Evolutionary conservation across 108 stramenopile genomes (phyloP).

Genomic region (Stephanodiscus minutulus): DNA sequence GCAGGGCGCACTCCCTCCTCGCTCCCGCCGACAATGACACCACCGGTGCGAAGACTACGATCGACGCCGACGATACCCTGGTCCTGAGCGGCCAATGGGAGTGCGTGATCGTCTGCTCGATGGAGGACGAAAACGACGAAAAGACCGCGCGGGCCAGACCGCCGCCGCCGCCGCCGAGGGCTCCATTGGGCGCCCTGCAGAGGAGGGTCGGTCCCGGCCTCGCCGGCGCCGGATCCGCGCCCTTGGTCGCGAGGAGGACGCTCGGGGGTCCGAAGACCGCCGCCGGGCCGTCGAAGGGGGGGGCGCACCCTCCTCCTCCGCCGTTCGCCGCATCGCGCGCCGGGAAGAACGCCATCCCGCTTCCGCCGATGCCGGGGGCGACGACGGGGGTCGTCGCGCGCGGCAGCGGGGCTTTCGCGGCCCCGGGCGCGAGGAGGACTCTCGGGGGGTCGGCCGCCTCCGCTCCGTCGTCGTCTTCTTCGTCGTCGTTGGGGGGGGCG

Average conservation of each 20-base stretch:
- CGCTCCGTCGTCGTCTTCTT: background rate
- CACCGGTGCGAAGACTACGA: background rate
- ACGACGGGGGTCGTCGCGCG: background rate
- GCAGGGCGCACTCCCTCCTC: slow-evolving; percentile 11
- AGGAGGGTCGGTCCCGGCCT: background rate
- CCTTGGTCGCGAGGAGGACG: background rate
- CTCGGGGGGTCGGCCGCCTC: background rate
- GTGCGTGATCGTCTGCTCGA: slow-evolving; percentile 18
- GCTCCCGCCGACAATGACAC: background rate
- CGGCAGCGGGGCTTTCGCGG: background rate
- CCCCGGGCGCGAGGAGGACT: background rate
- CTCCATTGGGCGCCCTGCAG: slow-evolving; percentile 1
- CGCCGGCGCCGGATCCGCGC: background rate
- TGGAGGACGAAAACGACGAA: background rate
- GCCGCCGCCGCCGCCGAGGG: background rate
- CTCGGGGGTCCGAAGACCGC: background rate
- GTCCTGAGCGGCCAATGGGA: slow-evolving; percentile 37
- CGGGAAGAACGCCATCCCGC: background rate
- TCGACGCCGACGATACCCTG: slow-evolving; percentile 19
- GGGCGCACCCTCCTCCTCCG: too few species aligned
- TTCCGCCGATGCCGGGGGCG: background rate
- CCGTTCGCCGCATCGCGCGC: background rate
- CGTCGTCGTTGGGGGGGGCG: background rate
- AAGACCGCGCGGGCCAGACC: background rate
- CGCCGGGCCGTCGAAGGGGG: background rate